These are phyloP conservation scores for Macrophomina tecta DNA, from an alignment of 2,329 filamentous ascomycete genomes.

Conservation along the genomic window DNA sequence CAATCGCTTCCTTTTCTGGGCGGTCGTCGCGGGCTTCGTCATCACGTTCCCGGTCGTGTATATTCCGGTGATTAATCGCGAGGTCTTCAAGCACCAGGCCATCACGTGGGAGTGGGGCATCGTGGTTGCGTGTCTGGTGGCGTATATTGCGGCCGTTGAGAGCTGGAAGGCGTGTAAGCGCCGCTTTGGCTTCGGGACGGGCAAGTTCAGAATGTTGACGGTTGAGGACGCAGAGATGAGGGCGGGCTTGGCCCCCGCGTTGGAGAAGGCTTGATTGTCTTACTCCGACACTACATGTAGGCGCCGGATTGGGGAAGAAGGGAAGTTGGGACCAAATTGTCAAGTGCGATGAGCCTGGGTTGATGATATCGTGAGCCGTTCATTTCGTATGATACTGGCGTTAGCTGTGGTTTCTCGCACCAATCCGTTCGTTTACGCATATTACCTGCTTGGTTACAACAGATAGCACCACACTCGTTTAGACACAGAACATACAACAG, in stretches of 20 bases:
- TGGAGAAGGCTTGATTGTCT: not conserved
- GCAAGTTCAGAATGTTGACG: conserved; percentile 38
- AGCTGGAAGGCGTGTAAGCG: conserved; percentile 55
- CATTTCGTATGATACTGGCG: not conserved
- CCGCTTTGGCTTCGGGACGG: conserved; percentile 42
- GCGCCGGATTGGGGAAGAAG: not conserved
- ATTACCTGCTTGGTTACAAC: not conserved
- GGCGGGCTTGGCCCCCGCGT: conserved; percentile 33
- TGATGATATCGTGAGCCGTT: not conserved
- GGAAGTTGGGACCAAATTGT: conserved; percentile 19
- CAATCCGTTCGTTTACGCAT: conserved; percentile 1
- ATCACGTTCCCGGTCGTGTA: conserved; percentile 54
- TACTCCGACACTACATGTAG: not conserved
- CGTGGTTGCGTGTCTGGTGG: conserved; percentile 47
- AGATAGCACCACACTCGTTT: conserved; percentile 11
- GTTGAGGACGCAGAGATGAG: conserved; percentile 45
- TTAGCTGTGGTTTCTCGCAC: not conserved
- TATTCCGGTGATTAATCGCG: conserved; percentile 52
- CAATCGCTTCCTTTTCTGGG: conserved; percentile 54
- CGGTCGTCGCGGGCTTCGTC: conserved; percentile 47
- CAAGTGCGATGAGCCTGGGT: not conserved
- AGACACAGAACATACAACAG: not conserved
- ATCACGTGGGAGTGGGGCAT: conserved; percentile 57
- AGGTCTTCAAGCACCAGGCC: conserved; percentile 53
- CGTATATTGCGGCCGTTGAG: conserved; percentile 51